Evolutionary conservation across 306 rosid genomes (phyloP).

Genomic region (Potentilla sterilis): DNA sequence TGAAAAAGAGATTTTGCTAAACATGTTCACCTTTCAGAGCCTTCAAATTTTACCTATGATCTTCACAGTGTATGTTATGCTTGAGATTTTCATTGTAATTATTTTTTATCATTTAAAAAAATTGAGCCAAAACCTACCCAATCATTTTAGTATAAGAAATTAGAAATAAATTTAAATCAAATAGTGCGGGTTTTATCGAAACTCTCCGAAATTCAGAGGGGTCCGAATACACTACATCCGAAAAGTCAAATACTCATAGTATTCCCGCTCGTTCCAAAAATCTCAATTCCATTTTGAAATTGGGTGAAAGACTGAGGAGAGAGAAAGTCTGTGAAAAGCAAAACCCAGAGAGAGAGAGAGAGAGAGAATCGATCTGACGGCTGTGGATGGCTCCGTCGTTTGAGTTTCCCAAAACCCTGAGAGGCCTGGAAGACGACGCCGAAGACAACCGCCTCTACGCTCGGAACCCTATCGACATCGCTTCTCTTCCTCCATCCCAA

Average conservation of each 20-base stretch:
- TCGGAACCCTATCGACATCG: slow-evolving; percentile 39
- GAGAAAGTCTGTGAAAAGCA: neutral
- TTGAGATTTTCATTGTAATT: no score
- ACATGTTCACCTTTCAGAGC: no score
- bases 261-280: slow-evolving; percentile 30
- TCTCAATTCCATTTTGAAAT: slow-evolving; percentile 24
- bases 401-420: slow-evolving; percentile 64
- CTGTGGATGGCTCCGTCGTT: slow-evolving; percentile 66
- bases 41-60: no score
- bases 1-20: no score
- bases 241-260: neutral
- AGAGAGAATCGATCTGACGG: neutral
- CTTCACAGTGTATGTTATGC: no score
- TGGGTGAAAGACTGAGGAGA: neutral
- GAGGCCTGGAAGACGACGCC: slow-evolving; percentile 60
- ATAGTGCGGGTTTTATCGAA: no score
- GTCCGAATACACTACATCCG: neutral
- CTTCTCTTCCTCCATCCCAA: slow-evolving; percentile 57
- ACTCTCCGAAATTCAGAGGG: no score
- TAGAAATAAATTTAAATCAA: no score
- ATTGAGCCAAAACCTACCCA: no score
- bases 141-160: no score
- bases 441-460: slow-evolving; percentile 59
- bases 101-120: no score
- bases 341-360: neutral